Evolutionary conservation across 805 yeast species (phyloP), one percentile per base, ranked within the genome.

Genomic region (Sugiyamaella qingdaonensis): DNA sequence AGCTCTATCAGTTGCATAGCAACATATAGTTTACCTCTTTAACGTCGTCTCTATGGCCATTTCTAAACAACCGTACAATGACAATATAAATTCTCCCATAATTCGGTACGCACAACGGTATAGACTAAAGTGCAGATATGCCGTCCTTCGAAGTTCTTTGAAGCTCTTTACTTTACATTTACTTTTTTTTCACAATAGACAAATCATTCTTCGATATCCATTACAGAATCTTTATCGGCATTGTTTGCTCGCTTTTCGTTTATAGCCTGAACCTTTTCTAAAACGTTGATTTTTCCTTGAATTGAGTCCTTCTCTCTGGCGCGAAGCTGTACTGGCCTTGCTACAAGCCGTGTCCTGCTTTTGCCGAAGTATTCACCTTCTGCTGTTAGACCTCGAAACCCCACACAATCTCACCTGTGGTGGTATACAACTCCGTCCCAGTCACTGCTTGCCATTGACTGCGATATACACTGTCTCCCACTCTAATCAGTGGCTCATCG

Each of bases 381-480:
- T 13, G 56, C 50, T 7, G 48, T 36, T 32, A 37, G 45, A 13
- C n/a, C 34, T 14, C 19, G 14, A n/a, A 33, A 29, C 10, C 2
- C 2, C 4, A 11, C 16, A 7, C 39, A n/a, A 4, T 13, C 48
- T 21, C 39, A 42, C 55, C 49, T 18, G 53, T 49, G 13, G 58
- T 56, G n/a, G 68, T 60, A 29, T 69, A 78, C 41, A 80, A 64
- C 56, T 81, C 97, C 0, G 95, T 86, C 0, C 98, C 98, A 1
- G 88, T 84, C 2, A 88, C 68, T 51, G 78, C 78, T 42, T 77
- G 75, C 97, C 97, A 91, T 19, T 74, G 71, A 1, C 95, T 94
- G 66, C 82, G 80, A 65, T 81, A 88, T 2, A 88, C 68, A 36
- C 77, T 73, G 49, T 78, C 76, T 39, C 85, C 84, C 11, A 82